Evolutionary conservation across 148 eudicot genomes (phyloP), one percentile per base, ranked within the genome.

Genomic region (Rhododendron ovatum): DNA sequence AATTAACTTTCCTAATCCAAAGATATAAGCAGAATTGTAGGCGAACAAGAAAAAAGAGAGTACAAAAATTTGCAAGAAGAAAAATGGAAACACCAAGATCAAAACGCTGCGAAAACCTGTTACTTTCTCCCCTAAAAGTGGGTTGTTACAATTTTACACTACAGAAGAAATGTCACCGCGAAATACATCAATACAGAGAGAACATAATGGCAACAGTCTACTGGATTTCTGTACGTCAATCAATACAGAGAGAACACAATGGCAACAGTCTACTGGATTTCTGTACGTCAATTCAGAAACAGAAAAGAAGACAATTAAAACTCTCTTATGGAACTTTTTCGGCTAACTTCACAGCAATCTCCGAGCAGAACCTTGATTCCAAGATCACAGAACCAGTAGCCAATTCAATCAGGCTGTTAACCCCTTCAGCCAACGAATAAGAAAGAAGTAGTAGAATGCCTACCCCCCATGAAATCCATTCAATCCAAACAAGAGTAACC

Each of bases 401-500:
- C 65, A 51, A 51, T 80, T 41, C 63, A 80, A 80, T 77, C 80
- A 15, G 22, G 41, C 41, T 35, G 39, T 51, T 80, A 41, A 80
- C 8, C 39, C 28, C 59, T 17, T 51, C 39, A 51, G 39, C 63
- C n/a, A 30, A 51, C 63, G 55, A 50, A 50, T 15, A 12, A 37
- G 43, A 22, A 78, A 22, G 47, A 45, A 12, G 18, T n/a, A 14
- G 37, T n/a, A 26, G 7, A 7, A 30, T 14, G 13, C 10, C 39
- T 7, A 48, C 82, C 75, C 51, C 65, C 59, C 15, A 82, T 22
- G 11, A 41, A 84, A 63, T 67, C 80, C n/a, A 63, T 78, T 45
- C 83, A 83, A 69, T 39, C 39, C 88, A 87, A 82, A 59, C 30
- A 50, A 15, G 7, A 77, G 78, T n/a, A 12, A 33, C 50, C n/a